These are phyloP conservation scores for Marasmius fiardii DNA, from an alignment of 1,284 basidiomycete genomes.

Conservation along the genomic window DNA sequence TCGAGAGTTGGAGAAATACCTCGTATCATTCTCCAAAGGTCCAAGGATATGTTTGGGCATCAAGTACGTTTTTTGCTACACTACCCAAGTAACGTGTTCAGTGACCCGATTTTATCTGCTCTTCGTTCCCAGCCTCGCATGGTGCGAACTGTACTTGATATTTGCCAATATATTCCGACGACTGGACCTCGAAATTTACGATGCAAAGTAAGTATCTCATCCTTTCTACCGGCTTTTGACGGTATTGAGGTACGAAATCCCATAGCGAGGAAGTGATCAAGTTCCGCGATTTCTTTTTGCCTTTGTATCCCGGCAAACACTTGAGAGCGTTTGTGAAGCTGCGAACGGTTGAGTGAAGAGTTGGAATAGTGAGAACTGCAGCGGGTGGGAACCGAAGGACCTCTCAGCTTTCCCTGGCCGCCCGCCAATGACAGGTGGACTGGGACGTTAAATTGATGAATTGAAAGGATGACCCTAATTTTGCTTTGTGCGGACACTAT, in stretches of 20 bases:
- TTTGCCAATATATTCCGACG: slow-evolving; percentile 23
- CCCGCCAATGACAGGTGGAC: too few species aligned
- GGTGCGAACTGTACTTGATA: slow-evolving; percentile 24
- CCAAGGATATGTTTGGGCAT: slow-evolving; percentile 8
- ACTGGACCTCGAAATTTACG: slow-evolving; percentile 18
- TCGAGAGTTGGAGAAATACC: slow-evolving; percentile 1
- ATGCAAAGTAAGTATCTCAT: background rate
- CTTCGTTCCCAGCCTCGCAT: slow-evolving; percentile 18
- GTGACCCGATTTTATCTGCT: background rate
- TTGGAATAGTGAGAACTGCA: too few species aligned
- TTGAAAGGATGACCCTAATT: too few species aligned
- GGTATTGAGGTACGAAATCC: background rate
- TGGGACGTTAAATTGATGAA: too few species aligned
- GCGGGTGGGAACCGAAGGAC: too few species aligned
- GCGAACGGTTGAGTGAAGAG: too few species aligned
- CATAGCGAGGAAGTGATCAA: background rate
- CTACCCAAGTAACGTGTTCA: too few species aligned
- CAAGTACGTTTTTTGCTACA: background rate
- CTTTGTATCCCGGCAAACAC: background rate
- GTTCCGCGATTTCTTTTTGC: background rate
- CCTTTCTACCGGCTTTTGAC: background rate
- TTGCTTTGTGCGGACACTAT: too few species aligned
- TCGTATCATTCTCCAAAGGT: slow-evolving; percentile 11
- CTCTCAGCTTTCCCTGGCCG: too few species aligned
- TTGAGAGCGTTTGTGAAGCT: background rate